Evolutionary conservation across 2,329 filamentous ascomycete genomes (phyloP).

Genomic region (Calonectria montana): DNA sequence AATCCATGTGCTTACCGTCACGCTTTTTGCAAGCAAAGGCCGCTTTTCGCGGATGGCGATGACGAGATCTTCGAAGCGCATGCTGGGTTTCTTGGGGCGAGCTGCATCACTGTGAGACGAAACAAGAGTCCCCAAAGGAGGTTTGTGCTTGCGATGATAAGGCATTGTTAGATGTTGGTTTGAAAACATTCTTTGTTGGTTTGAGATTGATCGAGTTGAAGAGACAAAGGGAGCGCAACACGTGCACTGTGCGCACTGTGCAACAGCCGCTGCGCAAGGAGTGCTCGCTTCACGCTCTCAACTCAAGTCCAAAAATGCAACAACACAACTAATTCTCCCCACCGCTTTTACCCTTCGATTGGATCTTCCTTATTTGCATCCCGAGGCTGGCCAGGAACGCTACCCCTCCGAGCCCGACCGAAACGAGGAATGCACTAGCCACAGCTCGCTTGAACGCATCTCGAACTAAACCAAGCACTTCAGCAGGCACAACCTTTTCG

Average conservation of each 20-base stretch:
- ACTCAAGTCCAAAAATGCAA: not conserved
- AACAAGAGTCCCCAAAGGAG: not conserved
- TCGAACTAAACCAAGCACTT: conserved; percentile 22
- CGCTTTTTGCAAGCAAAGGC: not conserved
- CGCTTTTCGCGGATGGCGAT: not conserved
- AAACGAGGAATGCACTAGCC: conserved; percentile 34
- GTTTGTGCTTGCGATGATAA: not conserved
- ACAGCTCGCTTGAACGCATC: conserved; percentile 30
- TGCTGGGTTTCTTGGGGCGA: not conserved
- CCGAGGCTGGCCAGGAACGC: conserved; percentile 33
- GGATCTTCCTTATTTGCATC: conserved; percentile 32
- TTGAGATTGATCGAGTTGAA: not conserved
- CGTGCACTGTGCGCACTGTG: not conserved
- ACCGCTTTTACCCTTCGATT: conserved; percentile 6
- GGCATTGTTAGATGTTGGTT: not conserved
- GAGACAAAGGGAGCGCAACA: not conserved
- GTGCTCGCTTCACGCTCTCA: not conserved
- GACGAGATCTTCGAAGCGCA: not conserved
- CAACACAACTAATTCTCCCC: not conserved
- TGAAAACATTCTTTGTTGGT: not conserved
- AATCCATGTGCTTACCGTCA: not conserved
- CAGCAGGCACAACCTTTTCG: conserved; percentile 24
- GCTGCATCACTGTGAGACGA: not conserved
- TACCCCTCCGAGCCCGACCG: conserved; percentile 28
- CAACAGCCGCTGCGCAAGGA: not conserved